Conservation (phyloP, 306 rosid species). For the Ormosia emarginata region DNA sequence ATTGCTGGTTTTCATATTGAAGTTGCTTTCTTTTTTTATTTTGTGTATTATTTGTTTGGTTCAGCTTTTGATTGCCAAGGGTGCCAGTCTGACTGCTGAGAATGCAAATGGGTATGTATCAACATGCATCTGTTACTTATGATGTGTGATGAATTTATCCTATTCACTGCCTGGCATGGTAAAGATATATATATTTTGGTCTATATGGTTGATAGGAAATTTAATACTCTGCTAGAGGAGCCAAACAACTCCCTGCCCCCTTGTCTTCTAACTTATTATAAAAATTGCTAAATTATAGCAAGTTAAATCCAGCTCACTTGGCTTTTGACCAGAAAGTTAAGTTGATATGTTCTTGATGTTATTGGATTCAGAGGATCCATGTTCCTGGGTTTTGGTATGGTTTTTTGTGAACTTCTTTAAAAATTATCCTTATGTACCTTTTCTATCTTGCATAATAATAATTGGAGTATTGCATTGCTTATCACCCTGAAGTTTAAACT, state of each 20-base stretch:
- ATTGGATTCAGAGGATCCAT: neutral
- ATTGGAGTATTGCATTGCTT: neutral
- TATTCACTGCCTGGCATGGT: neutral
- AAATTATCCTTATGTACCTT: neutral
- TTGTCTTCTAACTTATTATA: neutral
- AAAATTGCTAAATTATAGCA: neutral
- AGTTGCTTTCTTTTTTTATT: conserved; percentile 9
- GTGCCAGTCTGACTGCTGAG: conserved; percentile 72
- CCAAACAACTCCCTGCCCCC: neutral
- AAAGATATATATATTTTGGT: conserved; percentile 6
- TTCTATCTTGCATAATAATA: neutral
- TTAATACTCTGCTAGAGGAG: neutral
- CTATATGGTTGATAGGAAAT: neutral
- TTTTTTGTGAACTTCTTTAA: neutral
- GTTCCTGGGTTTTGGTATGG: neutral
- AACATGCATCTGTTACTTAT: conserved; percentile 13
- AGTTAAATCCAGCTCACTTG: neutral
- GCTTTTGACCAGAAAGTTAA: conserved; percentile 2
- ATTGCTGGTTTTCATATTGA: conserved; percentile 22
- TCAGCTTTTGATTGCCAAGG: conserved; percentile 83
- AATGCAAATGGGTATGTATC: conserved; percentile 80
- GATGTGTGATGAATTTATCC: neutral
- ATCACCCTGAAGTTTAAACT: neutral
- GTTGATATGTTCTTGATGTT: neutral
- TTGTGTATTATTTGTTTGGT: conserved; percentile 26